A percentile compares a stretch with the other conserved stretches of the same genome.
Evolutionary conservation across 805 yeast species (phyloP).

Genomic region (Hanseniaspora occidentalis): DNA sequence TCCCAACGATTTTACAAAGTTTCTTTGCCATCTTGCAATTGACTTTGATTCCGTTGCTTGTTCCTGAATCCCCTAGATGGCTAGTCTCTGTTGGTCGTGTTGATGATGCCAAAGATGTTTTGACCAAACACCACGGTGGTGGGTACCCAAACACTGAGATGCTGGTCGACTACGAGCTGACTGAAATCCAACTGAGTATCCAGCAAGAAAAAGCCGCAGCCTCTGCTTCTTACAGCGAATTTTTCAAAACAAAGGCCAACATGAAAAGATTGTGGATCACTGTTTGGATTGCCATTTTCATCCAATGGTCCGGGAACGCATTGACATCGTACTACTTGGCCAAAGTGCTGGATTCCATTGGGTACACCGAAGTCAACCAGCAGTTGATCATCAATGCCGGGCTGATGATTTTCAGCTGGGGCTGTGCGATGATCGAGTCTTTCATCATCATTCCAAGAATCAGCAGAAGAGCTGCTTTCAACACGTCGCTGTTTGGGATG

Average conservation of each 20-base stretch:
- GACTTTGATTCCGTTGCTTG: constrained; percentile 7
- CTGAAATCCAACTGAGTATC: constrained; percentile 23
- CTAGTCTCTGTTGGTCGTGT: constrained; percentile 28
- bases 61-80: constrained; percentile 42
- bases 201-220: constrained; percentile 28
- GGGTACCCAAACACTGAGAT: constrained; percentile 1
- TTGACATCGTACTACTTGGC: constrained; percentile 38
- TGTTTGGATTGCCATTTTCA: constrained; percentile 23
- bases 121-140: constrained; percentile 13
- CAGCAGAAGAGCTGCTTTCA: constrained; percentile 26
- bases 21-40: constrained; percentile 20
- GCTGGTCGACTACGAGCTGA: constrained; percentile 2
- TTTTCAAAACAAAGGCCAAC: constrained; percentile 28
- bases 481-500: constrained; percentile 27
- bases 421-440: constrained; percentile 21
- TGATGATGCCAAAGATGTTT: constrained; percentile 31
- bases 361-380: constrained; percentile 32
- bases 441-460: constrained; percentile 18
- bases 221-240: constrained; percentile 26
- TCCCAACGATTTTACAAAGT: constrained; percentile 41
- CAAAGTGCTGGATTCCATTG: constrained; percentile 38
- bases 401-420: constrained; percentile 34
- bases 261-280: constrained; percentile 30
- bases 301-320: constrained; percentile 40
- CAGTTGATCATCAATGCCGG: constrained; percentile 40